A percentile compares a stretch with the other conserved stretches of the same genome.
Conservation (phyloP, 208 protist species). For the Leishmania amazonensis region DNA sequence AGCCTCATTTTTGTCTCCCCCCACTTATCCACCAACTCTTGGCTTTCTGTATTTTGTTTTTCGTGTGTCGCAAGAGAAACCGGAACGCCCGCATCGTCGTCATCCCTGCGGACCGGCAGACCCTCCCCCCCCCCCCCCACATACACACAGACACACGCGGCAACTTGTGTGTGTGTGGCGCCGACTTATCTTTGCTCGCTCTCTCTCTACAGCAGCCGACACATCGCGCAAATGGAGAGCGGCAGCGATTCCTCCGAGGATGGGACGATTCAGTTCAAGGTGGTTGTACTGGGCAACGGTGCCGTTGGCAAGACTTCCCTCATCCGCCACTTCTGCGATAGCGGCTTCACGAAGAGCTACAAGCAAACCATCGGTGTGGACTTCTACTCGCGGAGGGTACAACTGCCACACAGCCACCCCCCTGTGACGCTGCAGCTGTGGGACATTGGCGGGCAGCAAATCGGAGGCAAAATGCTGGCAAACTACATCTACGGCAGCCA, state of each 20-base stretch:
- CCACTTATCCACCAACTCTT: background rate
- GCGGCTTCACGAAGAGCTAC: slow-evolving; percentile 87
- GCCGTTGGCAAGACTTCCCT: slow-evolving; percentile 94
- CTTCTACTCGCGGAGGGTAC: slow-evolving; percentile 94
- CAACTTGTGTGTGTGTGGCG: background rate
- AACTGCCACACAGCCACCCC: slow-evolving; percentile 54
- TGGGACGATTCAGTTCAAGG: slow-evolving; percentile 57
- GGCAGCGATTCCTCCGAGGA: slow-evolving; percentile 62
- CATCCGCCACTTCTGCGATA: slow-evolving; percentile 86
- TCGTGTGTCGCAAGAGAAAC: background rate
- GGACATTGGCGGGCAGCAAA: slow-evolving; percentile 96
- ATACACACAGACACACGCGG: slow-evolving; percentile 4
- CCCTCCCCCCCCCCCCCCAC: background rate
- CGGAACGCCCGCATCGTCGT: background rate
- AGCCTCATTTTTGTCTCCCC: background rate
- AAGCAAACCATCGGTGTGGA: slow-evolving; percentile 97
- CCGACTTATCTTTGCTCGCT: background rate
- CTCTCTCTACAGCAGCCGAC: background rate
- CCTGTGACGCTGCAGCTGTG: slow-evolving; percentile 91
- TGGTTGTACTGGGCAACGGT: slow-evolving; percentile 82
- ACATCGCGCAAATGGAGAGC: slow-evolving; percentile 60
- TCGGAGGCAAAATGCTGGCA: slow-evolving; percentile 93
- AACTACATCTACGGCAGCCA: slow-evolving; percentile 94
- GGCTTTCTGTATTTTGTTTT: background rate
- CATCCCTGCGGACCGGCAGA: background rate